Evolutionary conservation across 2,329 filamentous ascomycete species (phyloP).

Genomic region (Ophiostoma sp.): DNA sequence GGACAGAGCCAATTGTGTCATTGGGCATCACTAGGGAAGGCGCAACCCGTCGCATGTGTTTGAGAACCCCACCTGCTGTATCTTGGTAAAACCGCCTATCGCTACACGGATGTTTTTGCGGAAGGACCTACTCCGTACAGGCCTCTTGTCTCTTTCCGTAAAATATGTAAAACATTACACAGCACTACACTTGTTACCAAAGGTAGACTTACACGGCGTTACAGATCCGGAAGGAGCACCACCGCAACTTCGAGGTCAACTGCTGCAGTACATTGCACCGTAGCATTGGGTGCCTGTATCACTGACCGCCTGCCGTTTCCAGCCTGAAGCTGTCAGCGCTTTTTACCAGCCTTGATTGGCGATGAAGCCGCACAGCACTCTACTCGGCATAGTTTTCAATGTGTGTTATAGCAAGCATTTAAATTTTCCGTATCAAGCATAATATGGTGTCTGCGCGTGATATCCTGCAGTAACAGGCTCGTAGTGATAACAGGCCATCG

Average conservation of each 20-base stretch:
- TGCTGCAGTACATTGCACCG: not conserved
- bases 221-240: conserved; percentile 1
- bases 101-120: not conserved
- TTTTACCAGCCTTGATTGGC: not conserved
- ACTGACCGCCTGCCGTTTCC: conserved; percentile 11
- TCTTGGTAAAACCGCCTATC: not conserved
- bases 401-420: no score
- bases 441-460: no score
- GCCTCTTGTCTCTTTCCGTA: not conserved
- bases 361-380: not conserved
- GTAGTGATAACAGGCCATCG: not conserved
- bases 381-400: not conserved
- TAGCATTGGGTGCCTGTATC: conserved; percentile 7
- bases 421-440: no score
- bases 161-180: not conserved
- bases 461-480: not conserved
- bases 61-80: not conserved
- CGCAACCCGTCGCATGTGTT: conserved; percentile 7
- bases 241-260: not conserved
- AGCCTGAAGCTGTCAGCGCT: conserved; percentile 8
- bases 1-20: conserved; percentile 10
- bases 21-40: conserved; percentile 9
- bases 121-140: not conserved
- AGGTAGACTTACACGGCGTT: not conserved
- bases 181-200: not conserved